Percentiles rank a stretch among this genome's conserved stretches.
Conservation (phyloP, 768 basidiomycete genomes). For the Myochromella boudieri region DNA sequence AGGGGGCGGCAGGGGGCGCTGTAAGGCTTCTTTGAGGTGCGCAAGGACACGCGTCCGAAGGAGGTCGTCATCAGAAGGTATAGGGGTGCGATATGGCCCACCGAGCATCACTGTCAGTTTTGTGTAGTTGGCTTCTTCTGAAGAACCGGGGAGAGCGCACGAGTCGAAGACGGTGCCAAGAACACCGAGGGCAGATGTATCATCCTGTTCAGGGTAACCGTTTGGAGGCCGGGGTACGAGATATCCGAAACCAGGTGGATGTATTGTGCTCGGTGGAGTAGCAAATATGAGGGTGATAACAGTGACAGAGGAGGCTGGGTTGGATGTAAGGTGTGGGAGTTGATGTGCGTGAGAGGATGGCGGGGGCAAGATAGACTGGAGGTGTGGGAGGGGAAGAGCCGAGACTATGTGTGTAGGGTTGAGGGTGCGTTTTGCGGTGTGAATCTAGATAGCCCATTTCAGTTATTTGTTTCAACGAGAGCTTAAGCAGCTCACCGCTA, state of each 20-base stretch:
- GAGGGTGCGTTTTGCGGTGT: slow-evolving; percentile 19
- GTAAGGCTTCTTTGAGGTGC: slow-evolving; percentile 46
- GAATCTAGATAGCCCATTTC: background rate
- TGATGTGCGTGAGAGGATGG: slow-evolving; percentile 7
- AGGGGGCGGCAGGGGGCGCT: slow-evolving; percentile 51
- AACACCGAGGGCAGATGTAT: slow-evolving; percentile 38
- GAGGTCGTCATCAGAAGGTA: slow-evolving; percentile 17
- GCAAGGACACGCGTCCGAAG: slow-evolving; percentile 27
- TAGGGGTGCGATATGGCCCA: slow-evolving; percentile 57
- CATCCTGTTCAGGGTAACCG: slow-evolving; percentile 40
- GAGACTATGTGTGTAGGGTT: slow-evolving; percentile 73
- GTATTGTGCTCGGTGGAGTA: slow-evolving; percentile 45
- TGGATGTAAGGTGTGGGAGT: slow-evolving; percentile 68
- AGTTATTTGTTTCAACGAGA: slow-evolving; percentile 2
- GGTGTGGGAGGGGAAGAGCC: slow-evolving; percentile 62
- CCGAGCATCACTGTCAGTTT: slow-evolving; percentile 93
- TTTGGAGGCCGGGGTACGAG: slow-evolving; percentile 77
- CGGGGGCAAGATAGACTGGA: slow-evolving; percentile 43
- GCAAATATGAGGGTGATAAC: slow-evolving; percentile 89
- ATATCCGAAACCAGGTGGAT: slow-evolving; percentile 92
- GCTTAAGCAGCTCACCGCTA: slow-evolving; percentile 43
- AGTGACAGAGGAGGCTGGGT: slow-evolving; percentile 77
- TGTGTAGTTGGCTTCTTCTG: slow-evolving; percentile 37
- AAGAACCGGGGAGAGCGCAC: slow-evolving; percentile 45
- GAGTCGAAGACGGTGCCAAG: slow-evolving; percentile 93